Evolutionary conservation across 805 yeast species (phyloP), one percentile per base, ranked within the genome.

Genomic region (Saccharomycopsis fermentans): DNA sequence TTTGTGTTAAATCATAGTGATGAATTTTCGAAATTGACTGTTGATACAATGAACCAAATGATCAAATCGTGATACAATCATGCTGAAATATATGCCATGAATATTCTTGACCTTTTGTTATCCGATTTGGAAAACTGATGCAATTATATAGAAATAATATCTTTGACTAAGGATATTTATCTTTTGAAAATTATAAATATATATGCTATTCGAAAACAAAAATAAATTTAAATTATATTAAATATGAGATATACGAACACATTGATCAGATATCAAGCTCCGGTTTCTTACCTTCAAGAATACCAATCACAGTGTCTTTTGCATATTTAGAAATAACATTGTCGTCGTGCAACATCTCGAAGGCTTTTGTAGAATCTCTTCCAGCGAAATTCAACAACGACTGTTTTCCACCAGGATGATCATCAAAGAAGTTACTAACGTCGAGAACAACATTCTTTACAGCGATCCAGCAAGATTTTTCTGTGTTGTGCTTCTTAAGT

Each of bases 341-440:
- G 62, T 82, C 86, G 58, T 81, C 82, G 65, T 82, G 86, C 56
- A 81, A 69, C 81, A 77, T 75, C 48, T 71, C 80, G 63, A 76
- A 77, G 55, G 77, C 75, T 58, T 76, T 79, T 1, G 79, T 76
- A 4, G 81, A 80, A 62, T 76, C 80, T 61, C 70, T 73, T 0
- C 81, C 80, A 12, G 77, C 77, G 63, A 73, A 76, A 59, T 74
- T 73, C 16, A 73, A 54, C 59, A 82, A 80, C 14, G 84, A 76
- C 55, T 81, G 80, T 17, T 71, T 77, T 8, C 88, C 88, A 29
- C 88, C 88, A 6, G 88, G 88, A 63, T 76, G 82, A 61, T 73
- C 70, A 16, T 66, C 61, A 59, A 78, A 66, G 62, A 80, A 80
- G 14, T 71, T 62, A 0, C 82, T 75, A 52, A 74, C 71, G 64